A percentile compares a stretch with the other conserved stretches of the same genome.
Evolutionary conservation across 164 flowering plant genomes (phyloP).

Genomic region (Chloranthus sessilifolius): DNA sequence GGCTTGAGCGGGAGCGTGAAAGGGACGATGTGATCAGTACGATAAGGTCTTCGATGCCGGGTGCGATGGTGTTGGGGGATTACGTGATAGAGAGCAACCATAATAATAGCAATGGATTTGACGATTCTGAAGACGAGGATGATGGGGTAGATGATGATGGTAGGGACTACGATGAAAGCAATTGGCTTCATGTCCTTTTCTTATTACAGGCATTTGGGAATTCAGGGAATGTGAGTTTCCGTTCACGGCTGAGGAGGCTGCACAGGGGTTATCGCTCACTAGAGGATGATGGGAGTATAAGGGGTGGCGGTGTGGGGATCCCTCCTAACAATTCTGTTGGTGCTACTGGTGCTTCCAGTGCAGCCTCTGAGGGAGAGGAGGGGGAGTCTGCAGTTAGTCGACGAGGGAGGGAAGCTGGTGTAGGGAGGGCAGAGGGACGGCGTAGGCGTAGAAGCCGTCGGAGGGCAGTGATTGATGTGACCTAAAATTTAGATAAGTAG

Average conservation of each 20-base stretch:
- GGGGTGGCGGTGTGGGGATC: constrained; percentile 3
- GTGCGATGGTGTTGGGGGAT: constrained; percentile 47
- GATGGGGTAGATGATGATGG: constrained; percentile 18
- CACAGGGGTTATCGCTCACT: constrained; percentile 23
- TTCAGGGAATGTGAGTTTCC: constrained; percentile 27
- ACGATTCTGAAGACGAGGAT: constrained; percentile 21
- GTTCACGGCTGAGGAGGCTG: constrained; percentile 35
- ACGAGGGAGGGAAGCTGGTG: constrained; percentile 12
- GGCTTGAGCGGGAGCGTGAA: constrained; percentile 44
- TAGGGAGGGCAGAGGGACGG: constrained; percentile 23
- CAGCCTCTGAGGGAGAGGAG: constrained; percentile 12
- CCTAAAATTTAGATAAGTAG: too few species aligned
- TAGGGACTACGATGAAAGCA: constrained; percentile 27
- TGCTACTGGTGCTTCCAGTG: not conserved
- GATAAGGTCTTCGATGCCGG: constrained; percentile 45
- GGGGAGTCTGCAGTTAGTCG: constrained; percentile 3
- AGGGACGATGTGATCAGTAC: constrained; percentile 50
- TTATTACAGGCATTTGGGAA: constrained; percentile 56
- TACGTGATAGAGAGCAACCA: constrained; percentile 41
- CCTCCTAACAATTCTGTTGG: constrained; percentile 1
- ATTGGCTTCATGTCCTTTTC: constrained; percentile 44
- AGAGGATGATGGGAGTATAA: constrained; percentile 11
- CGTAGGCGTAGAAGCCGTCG: constrained; percentile 21
- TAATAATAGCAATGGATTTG: constrained; percentile 12
- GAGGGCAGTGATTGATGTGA: constrained; percentile 11